Percentiles rank a stretch among this genome's conserved stretches.
These are phyloP conservation scores for Alternaria longipes DNA, from an alignment of 2,329 filamentous ascomycete species.

Conservation along the genomic window DNA sequence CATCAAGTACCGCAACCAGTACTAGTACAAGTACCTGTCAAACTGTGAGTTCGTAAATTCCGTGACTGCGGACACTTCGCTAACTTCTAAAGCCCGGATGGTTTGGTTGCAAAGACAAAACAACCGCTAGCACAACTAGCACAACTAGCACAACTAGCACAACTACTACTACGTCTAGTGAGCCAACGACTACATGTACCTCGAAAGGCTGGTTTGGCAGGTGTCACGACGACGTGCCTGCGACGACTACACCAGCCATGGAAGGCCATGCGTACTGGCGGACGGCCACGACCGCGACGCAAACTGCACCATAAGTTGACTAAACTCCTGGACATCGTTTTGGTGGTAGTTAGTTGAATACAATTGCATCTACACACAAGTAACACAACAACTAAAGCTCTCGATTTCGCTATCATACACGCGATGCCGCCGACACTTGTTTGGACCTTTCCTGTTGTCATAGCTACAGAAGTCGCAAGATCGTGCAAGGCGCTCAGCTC, in stretches of 20 bases:
- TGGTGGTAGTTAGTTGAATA: background rate
- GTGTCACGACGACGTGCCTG: constrained; percentile 39
- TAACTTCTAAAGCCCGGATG: constrained; percentile 43
- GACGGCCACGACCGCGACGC: constrained; percentile 35
- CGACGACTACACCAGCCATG: constrained; percentile 39
- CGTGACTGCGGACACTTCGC: background rate
- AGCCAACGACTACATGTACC: constrained; percentile 42
- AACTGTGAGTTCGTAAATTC: constrained; percentile 32
- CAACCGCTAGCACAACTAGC: constrained; percentile 24
- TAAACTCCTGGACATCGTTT: background rate
- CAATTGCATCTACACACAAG: background rate
- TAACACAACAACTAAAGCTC: background rate
- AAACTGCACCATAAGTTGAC: constrained; percentile 20
- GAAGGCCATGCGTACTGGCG: constrained; percentile 39
- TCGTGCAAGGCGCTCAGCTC: background rate
- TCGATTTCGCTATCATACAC: background rate
- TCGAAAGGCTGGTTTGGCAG: constrained; percentile 50
- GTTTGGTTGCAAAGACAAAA: constrained; percentile 51
- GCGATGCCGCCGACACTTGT: background rate
- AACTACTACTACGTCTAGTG: constrained; percentile 32
- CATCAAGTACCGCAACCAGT: constrained; percentile 33
- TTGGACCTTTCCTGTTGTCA: background rate
- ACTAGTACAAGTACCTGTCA: constrained; percentile 48
- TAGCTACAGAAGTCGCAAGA: background rate
- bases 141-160: constrained; percentile 26